Percentiles rank a stretch among this genome's conserved stretches.
These are phyloP conservation scores for Mayamaea pseudoterrestris DNA, from an alignment of 108 stramenopile species.

Conservation along the genomic window DNA sequence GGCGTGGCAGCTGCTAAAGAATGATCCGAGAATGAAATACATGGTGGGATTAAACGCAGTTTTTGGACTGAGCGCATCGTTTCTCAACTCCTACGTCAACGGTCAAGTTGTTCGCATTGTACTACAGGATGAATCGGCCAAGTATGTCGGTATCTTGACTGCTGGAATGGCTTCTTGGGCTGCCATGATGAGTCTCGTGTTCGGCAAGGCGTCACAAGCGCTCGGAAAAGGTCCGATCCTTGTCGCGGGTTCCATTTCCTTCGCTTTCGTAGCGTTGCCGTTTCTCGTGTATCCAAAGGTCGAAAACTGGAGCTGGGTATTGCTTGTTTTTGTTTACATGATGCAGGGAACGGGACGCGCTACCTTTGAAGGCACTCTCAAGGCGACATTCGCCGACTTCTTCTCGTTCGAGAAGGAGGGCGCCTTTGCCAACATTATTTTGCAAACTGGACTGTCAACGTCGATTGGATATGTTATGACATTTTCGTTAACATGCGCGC, in stretches of 20 bases:
- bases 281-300: slow-evolving; percentile 42
- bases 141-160: slow-evolving; percentile 51
- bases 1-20: slow-evolving; percentile 37
- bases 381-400: slow-evolving; percentile 68
- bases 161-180: slow-evolving; percentile 42
- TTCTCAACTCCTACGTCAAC: slow-evolving; percentile 58
- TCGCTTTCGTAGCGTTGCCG: slow-evolving; percentile 36
- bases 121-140: slow-evolving; percentile 31
- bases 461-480: slow-evolving; percentile 55
- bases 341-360: slow-evolving; percentile 64
- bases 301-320: slow-evolving; percentile 21
- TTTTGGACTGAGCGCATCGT: slow-evolving; percentile 62
- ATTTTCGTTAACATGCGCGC: slow-evolving; percentile 19
- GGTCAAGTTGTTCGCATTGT: slow-evolving; percentile 56
- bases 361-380: slow-evolving; percentile 71
- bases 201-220: slow-evolving; percentile 21
- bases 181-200: slow-evolving; percentile 35
- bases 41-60: slow-evolving; percentile 62
- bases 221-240: slow-evolving; percentile 46
- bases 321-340: slow-evolving; percentile 40
- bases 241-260: slow-evolving; percentile 40
- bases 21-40: slow-evolving; percentile 71
- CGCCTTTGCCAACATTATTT: slow-evolving; percentile 76
- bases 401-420: slow-evolving; percentile 64
- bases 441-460: slow-evolving; percentile 65